Conservation (phyloP, 1,284 basidiomycete genomes). For the Coniferiporia weirii region DNA sequence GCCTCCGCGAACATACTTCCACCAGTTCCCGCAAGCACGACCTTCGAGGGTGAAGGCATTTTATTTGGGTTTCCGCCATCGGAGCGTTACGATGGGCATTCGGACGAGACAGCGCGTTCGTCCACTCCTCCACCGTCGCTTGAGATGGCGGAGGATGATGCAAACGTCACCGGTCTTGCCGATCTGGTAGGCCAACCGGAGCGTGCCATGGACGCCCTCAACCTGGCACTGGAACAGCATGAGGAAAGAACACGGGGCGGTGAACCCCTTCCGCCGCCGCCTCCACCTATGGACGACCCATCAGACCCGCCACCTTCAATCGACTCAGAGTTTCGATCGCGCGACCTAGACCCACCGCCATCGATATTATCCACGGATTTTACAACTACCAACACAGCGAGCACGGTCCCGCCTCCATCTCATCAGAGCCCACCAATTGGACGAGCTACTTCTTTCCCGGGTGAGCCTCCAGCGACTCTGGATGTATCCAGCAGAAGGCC, state of each 20-base stretch:
- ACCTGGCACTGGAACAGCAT: slow-evolving; percentile 50
- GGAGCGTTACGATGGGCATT: slow-evolving; percentile 75
- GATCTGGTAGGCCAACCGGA: slow-evolving; percentile 47
- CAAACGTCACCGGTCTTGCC: slow-evolving; percentile 59
- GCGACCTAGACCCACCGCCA: slow-evolving; percentile 40
- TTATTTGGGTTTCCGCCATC: slow-evolving; percentile 63
- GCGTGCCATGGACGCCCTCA: slow-evolving; percentile 51
- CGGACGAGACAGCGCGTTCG: slow-evolving; percentile 53
- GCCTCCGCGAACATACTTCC: slow-evolving; percentile 30
- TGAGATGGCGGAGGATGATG: slow-evolving; percentile 63
- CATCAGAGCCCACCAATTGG: slow-evolving; percentile 17
- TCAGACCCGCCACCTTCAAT: slow-evolving; percentile 79
- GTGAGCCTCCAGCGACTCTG: slow-evolving; percentile 8
- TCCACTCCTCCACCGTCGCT: slow-evolving; percentile 61
- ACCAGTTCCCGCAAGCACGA: slow-evolving; percentile 25
- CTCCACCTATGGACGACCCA: slow-evolving; percentile 79
- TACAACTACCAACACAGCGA: slow-evolving; percentile 3
- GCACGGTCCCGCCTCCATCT: slow-evolving; percentile 32
- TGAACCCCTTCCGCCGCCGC: slow-evolving; percentile 57
- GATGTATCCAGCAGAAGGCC: slow-evolving; percentile 10
- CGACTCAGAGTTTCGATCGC: slow-evolving; percentile 69
- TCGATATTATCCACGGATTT: slow-evolving; percentile 15
- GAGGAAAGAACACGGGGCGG: slow-evolving; percentile 25
- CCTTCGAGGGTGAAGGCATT: slow-evolving; percentile 63
- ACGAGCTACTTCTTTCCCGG: slow-evolving; percentile 3